Evolutionary conservation across 768 basidiomycete species (phyloP), one percentile per base, ranked within the genome.

Genomic region (Calvatia gigantea): DNA sequence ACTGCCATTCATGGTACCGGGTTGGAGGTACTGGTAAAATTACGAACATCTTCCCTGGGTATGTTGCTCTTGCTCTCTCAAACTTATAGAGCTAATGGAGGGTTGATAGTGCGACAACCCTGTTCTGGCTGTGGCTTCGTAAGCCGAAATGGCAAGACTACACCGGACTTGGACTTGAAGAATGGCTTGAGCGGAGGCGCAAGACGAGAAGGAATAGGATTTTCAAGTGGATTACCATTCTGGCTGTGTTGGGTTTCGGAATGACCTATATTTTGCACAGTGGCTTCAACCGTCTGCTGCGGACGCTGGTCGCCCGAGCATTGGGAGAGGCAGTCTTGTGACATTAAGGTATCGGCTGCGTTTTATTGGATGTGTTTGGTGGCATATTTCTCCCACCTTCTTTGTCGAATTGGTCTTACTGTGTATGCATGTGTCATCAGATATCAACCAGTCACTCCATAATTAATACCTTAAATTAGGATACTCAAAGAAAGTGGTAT

Each of bases 1-100:
- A 67, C 7, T 78, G 74, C 57, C 47, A 58, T 17, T 76, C 77
- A 11, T 80, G 75, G 75, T 74, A 77, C 58, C 71, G 72, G 1
- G 63, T 62, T 1, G 67, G 66, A 6, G 66, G 70, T 5, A 65
- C 51, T 5, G 77, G 77, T 3, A 77, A 72, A 56, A 60, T 71
- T 6, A 69, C 65, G 28, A 67, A 61, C 44, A 68, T 73, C 5
- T 80, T 78, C 55, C 78, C 75, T 29, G 75, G 78, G 61, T 56
- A 62, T 3, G 61, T 64, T 6, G 17, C 28, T 8, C 6, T 21
- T 6, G 25, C 27, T 15, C 6, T 4, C 28, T 9, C 32, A 56
- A 8, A 2, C 29, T 15, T 4, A n/a, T 29, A 29, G 33, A 49
- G n/a, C 27, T 54, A 17, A 31, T 2, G 3, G 8, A 21, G 12